Percentiles rank a stretch among this genome's conserved stretches.
phyloP scores from a whole-genome alignment of 2,329 filamentous ascomycete genomes.

The Sphaerulina vaccinii region DNA sequence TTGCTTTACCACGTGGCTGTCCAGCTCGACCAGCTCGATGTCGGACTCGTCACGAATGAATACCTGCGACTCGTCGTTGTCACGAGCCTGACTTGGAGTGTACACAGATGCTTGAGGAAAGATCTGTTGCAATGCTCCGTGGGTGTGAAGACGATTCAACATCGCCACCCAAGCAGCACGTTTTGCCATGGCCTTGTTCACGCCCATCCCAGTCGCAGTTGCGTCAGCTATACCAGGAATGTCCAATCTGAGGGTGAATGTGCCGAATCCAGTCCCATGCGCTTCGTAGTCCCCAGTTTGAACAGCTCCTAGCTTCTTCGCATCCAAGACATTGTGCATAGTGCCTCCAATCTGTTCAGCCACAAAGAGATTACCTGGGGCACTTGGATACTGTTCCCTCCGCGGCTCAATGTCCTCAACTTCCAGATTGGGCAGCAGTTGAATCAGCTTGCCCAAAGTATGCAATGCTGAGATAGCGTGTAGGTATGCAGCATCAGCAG shows the following conservation, averaged over 20 bases:
- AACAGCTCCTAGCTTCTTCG: neutral
- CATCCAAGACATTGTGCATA: constrained; percentile 8
- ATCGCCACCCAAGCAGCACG: constrained; percentile 15
- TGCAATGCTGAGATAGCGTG: constrained; percentile 10
- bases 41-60: constrained; percentile 7
- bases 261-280: neutral
- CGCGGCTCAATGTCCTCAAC: neutral
- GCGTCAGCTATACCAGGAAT: constrained; percentile 13
- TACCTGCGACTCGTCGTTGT: neutral
- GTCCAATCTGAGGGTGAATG: constrained; percentile 8
- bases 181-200: constrained; percentile 4
- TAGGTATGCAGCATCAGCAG: constrained; percentile 7
- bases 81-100: neutral
- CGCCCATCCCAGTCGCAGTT: constrained; percentile 1
- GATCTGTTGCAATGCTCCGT: constrained; percentile 11
- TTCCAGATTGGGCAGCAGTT: neutral
- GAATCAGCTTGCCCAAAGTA: constrained; percentile 6
- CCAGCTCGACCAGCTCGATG: constrained; percentile 20
- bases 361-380: constrained; percentile 6
- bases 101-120: neutral
- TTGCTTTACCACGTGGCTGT: constrained; percentile 20
- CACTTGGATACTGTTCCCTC: constrained; percentile 11
- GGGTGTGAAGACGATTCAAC: constrained; percentile 4
- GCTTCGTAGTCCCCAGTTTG: neutral
- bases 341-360: neutral